These are phyloP conservation scores for Aquilaria yunnanensis DNA, from an alignment of 345 rosid genomes.

Conservation along the genomic window DNA sequence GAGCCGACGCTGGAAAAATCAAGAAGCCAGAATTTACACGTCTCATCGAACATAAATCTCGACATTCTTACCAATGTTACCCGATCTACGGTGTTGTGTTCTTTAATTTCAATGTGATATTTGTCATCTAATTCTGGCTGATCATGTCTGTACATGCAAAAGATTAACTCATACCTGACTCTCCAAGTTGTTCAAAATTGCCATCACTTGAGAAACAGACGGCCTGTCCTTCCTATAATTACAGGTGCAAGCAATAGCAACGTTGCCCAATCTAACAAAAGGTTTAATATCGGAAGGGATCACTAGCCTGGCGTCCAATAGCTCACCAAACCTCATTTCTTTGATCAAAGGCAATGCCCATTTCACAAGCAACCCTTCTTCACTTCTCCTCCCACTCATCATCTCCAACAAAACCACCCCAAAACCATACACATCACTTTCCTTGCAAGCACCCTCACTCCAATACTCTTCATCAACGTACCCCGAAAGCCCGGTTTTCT, in stretches of 20 bases:
- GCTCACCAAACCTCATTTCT: constrained; percentile 43
- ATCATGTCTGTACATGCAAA: no score
- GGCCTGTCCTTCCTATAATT: constrained; percentile 72
- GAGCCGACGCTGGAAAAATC: no score
- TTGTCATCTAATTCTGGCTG: no score
- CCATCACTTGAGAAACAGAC: constrained; percentile 43
- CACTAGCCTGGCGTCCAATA: constrained; percentile 53
- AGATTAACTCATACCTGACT: constrained; percentile 13
- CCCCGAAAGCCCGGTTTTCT: constrained; percentile 44
- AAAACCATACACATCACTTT: constrained; percentile 70
- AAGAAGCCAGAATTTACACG: no score
- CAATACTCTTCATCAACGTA: constrained; percentile 65
- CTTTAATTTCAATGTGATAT: no score
- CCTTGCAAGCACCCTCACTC: constrained; percentile 47
- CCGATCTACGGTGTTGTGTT: no score
- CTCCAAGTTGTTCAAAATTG: constrained; percentile 68
- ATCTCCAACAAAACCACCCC: constrained; percentile 82
- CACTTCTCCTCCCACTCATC: constrained; percentile 66
- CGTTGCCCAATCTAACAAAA: constrained; percentile 62
- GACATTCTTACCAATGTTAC: no score
- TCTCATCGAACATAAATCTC: no score
- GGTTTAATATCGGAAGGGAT: constrained; percentile 41
- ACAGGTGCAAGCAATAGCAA: constrained; percentile 75
- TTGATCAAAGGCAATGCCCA: constrained; percentile 86
- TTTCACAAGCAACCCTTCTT: constrained; percentile 53